A percentile compares a stretch with the other conserved stretches of the same genome.
Conservation (phyloP, 305 asterid genomes). For the Solanum aculeatissimum region DNA sequence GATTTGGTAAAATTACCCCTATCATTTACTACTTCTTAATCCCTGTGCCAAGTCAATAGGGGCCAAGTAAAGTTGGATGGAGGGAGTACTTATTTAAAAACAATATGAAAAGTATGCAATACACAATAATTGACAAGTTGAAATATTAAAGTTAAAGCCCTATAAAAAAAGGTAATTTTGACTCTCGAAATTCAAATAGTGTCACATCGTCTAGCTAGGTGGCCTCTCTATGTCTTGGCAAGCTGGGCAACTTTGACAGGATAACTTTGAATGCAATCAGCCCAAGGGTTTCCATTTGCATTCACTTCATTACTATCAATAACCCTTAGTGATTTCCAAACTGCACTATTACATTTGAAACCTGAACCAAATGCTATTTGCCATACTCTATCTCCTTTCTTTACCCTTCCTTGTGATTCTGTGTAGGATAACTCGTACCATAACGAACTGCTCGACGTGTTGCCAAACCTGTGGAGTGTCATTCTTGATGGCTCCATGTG, state of each 20-base stretch:
- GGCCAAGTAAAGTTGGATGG: too few species aligned
- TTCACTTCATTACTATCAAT: conserved; percentile 19
- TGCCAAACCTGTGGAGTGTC: conserved; percentile 68
- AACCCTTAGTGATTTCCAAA: conserved; percentile 44
- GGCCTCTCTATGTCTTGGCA: background rate
- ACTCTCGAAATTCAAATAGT: background rate
- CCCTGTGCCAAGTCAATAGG: too few species aligned
- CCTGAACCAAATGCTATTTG: conserved; percentile 82
- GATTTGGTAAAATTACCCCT: too few species aligned
- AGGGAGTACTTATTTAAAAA: background rate
- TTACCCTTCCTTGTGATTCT: conserved; percentile 50
- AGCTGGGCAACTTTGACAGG: conserved; percentile 19
- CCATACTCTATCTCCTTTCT: conserved; percentile 48
- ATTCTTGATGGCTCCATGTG: conserved; percentile 81
- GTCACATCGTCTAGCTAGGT: background rate
- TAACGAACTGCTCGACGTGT: conserved; percentile 66
- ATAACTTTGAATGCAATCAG: conserved; percentile 33
- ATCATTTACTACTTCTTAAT: too few species aligned
- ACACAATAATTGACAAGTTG: background rate
- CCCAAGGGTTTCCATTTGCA: conserved; percentile 40
- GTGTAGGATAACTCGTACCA: conserved; percentile 67
- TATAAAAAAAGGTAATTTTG: background rate
- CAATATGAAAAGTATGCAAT: background rate
- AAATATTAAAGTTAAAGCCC: background rate
- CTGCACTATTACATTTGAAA: conserved; percentile 70